Conservation (phyloP, 1,139 yeast genomes). For the Geotrichum klebahnii region DNA sequence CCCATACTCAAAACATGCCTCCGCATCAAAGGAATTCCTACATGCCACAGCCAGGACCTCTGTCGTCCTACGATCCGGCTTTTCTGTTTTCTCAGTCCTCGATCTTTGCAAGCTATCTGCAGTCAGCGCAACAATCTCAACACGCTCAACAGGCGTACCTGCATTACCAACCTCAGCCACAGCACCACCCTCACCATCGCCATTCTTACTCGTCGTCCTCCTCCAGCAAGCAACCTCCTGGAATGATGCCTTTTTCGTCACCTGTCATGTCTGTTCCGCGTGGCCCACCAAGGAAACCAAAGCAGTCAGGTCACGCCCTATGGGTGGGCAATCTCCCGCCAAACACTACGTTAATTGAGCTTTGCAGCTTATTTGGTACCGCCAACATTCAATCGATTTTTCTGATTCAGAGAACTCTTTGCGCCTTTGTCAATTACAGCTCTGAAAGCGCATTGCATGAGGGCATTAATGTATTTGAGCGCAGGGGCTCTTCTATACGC, state of each 20-base stretch:
- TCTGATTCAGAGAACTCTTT: conserved; percentile 40
- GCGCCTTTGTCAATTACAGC: conserved; percentile 43
- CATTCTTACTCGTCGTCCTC: no score
- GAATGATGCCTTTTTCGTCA: background rate
- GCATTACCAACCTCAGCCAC: background rate
- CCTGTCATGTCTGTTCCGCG: conserved; percentile 25
- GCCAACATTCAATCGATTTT: conserved; percentile 39
- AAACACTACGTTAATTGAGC: conserved; percentile 36
- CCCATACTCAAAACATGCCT: background rate
- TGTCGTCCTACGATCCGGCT: conserved; percentile 14
- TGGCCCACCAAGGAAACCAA: conserved; percentile 38
- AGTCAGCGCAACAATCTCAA: conserved; percentile 12
- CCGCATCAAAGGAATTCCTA: background rate
- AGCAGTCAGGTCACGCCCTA: conserved; percentile 40
- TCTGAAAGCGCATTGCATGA: conserved; percentile 34
- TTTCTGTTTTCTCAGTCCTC: conserved; percentile 21
- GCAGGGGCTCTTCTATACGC: conserved; percentile 34
- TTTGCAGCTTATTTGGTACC: conserved; percentile 40
- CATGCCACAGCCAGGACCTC: background rate
- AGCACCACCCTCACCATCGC: background rate
- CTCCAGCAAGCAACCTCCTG: background rate
- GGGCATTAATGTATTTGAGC: conserved; percentile 32
- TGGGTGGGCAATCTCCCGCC: conserved; percentile 45
- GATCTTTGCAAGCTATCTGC: conserved; percentile 20
- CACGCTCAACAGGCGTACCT: conserved; percentile 1